Percentiles rank a stretch among this genome's conserved stretches.
Evolutionary conservation across 2,329 filamentous ascomycete species (phyloP).

Genomic region (Teratosphaeria destructans): DNA sequence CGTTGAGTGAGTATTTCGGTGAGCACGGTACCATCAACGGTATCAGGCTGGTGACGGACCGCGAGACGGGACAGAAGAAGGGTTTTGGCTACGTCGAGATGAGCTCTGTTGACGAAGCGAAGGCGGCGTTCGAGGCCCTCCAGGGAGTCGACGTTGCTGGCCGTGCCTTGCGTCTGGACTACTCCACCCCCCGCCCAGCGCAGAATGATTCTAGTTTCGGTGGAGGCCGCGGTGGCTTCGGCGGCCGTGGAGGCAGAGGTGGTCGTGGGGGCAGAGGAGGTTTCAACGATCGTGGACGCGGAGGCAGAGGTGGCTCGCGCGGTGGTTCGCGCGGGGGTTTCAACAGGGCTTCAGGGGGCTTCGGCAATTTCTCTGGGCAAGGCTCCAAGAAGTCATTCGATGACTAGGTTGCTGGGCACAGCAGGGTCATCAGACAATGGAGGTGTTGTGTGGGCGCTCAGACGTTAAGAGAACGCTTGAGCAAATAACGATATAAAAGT

Average conservation of each 20-base stretch:
- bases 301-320: slow-evolving; percentile 37
- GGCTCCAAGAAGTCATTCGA: slow-evolving; percentile 47
- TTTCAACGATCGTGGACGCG: slow-evolving; percentile 37
- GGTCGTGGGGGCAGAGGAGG: slow-evolving; percentile 44
- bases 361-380: slow-evolving; percentile 57
- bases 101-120: slow-evolving; percentile 70
- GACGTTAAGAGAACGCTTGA: neutral
- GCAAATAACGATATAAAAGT: neutral
- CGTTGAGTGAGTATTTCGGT: slow-evolving; percentile 62
- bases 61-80: slow-evolving; percentile 74
- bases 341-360: slow-evolving; percentile 43
- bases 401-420: slow-evolving; percentile 32
- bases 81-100: slow-evolving; percentile 90
- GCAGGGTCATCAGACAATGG: too few relatives aligned
- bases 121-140: slow-evolving; percentile 58
- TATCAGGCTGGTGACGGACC: slow-evolving; percentile 80
- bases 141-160: slow-evolving; percentile 62
- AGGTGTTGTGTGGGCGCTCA: neutral
- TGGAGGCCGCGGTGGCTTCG: slow-evolving; percentile 41
- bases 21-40: slow-evolving; percentile 61
- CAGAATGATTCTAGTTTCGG: slow-evolving; percentile 40
- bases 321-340: neutral
- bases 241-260: slow-evolving; percentile 37
- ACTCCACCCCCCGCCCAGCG: slow-evolving; percentile 50
- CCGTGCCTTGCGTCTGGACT: slow-evolving; percentile 75